A percentile compares a stretch with the other conserved stretches of the same genome.
Evolutionary conservation across 495 filamentous ascomycete genomes (phyloP).

Genomic region (Tuber brumale): DNA sequence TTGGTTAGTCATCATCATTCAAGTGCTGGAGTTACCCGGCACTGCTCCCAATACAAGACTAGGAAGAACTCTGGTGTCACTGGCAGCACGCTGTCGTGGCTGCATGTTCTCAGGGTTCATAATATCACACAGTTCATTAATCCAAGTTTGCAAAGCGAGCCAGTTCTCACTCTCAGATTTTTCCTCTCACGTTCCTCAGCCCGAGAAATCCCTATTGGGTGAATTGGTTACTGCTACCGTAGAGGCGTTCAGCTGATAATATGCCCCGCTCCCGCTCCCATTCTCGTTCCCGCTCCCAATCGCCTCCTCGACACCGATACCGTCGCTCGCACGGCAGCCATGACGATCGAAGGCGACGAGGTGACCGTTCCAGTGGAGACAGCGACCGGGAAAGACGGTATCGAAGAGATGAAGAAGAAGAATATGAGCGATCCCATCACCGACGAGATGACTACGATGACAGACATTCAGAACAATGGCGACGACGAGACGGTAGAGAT

Average conservation of each 20-base stretch:
- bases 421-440: not conserved
- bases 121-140: not conserved
- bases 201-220: not conserved
- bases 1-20: not conserved
- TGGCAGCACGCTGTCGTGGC: not conserved
- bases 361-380: not conserved
- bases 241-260: not conserved
- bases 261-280: not conserved
- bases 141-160: not conserved
- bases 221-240: not conserved
- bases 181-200: not conserved
- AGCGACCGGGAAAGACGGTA: not conserved
- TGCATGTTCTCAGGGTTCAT: not conserved
- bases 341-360: not conserved
- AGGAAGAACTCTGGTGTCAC: not conserved
- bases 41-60: not conserved
- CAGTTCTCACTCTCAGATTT: not conserved
- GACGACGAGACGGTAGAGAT: not conserved
- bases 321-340: not conserved
- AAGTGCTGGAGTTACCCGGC: not conserved
- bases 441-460: not conserved
- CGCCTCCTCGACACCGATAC: not conserved
- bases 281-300: not conserved
- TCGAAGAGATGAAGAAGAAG: slow-evolving; percentile 5
- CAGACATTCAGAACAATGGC: not conserved